These are phyloP conservation scores for Debaryomyces nepalensis DNA, from an alignment of 1,139 yeast genomes.

Conservation along the genomic window DNA sequence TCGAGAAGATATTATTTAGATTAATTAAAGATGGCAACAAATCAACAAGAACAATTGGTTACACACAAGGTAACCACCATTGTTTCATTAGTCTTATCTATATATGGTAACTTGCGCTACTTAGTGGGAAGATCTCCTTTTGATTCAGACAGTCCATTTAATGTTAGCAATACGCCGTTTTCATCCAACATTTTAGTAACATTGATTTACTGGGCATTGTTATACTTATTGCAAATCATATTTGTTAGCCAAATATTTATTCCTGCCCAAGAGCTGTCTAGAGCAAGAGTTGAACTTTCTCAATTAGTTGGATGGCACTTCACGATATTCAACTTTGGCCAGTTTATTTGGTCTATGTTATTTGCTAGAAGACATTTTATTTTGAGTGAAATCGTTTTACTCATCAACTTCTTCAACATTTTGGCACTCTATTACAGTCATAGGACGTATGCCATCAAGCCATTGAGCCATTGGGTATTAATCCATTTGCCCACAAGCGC, in stretches of 20 bases:
- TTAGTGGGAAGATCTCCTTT: slow-evolving; percentile 54
- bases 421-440: slow-evolving; percentile 60
- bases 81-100: slow-evolving; percentile 55
- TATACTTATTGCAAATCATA: slow-evolving; percentile 56
- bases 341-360: slow-evolving; percentile 63
- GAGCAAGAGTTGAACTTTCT: slow-evolving; percentile 28
- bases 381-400: slow-evolving; percentile 59
- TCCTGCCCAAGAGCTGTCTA: slow-evolving; percentile 35
- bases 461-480: slow-evolving; percentile 55
- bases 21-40: slow-evolving; percentile 10
- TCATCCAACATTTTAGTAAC: slow-evolving; percentile 59
- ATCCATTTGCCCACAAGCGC: slow-evolving; percentile 71
- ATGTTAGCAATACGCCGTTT: slow-evolving; percentile 64
- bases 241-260: slow-evolving; percentile 58
- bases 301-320: slow-evolving; percentile 62
- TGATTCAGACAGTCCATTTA: slow-evolving; percentile 49
- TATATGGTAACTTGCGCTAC: slow-evolving; percentile 58
- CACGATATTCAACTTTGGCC: slow-evolving; percentile 60
- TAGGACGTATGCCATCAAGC: slow-evolving; percentile 61
- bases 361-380: slow-evolving; percentile 61
- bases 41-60: slow-evolving; percentile 15
- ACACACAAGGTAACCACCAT: slow-evolving; percentile 52
- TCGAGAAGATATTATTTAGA: background rate
- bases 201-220: slow-evolving; percentile 60
- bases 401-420: slow-evolving; percentile 61